Conservation (phyloP, 352 stramenopile species). For the Pseudoperonospora humuli region DNA sequence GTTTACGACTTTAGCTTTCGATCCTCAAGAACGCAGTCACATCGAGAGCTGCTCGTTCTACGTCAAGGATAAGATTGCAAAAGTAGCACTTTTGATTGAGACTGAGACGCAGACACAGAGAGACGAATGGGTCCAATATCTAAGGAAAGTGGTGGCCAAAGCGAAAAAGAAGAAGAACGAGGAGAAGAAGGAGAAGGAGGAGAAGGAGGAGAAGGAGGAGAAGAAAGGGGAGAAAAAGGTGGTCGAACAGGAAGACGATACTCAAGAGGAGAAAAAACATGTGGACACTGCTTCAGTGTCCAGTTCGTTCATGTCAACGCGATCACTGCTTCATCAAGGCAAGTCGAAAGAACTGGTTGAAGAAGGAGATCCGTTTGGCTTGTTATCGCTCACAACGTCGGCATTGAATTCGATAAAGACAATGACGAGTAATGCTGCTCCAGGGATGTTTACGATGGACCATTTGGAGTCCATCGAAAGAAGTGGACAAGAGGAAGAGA, state of each 20-base stretch:
- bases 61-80: slow-evolving; percentile 26
- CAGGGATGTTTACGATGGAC: slow-evolving; percentile 41
- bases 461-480: slow-evolving; percentile 34
- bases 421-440: slow-evolving; percentile 9
- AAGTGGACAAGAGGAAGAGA: slow-evolving; percentile 15
- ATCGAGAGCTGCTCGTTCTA: slow-evolving; percentile 45
- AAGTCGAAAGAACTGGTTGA: slow-evolving; percentile 33
- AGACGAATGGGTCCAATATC: slow-evolving; percentile 27
- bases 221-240: slow-evolving; percentile 21
- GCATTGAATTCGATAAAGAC: slow-evolving; percentile 25
- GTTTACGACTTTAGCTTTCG: slow-evolving; percentile 5
- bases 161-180: slow-evolving; percentile 1
- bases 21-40: slow-evolving; percentile 15
- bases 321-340: slow-evolving; percentile 30
- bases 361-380: slow-evolving; percentile 35
- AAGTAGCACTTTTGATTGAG: slow-evolving; percentile 20
- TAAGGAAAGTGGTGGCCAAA: slow-evolving; percentile 7
- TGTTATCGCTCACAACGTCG: slow-evolving; percentile 42
- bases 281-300: slow-evolving; percentile 4
- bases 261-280: too few species aligned
- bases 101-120: slow-evolving; percentile 21
- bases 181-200: neutral
- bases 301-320: slow-evolving; percentile 15
- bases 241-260: slow-evolving; percentile 20
- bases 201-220: slow-evolving; percentile 5